Evolutionary conservation across 257 asterid genomes (phyloP), one percentile per base, ranked within the genome.

Genomic region (Capsicum chinense): DNA sequence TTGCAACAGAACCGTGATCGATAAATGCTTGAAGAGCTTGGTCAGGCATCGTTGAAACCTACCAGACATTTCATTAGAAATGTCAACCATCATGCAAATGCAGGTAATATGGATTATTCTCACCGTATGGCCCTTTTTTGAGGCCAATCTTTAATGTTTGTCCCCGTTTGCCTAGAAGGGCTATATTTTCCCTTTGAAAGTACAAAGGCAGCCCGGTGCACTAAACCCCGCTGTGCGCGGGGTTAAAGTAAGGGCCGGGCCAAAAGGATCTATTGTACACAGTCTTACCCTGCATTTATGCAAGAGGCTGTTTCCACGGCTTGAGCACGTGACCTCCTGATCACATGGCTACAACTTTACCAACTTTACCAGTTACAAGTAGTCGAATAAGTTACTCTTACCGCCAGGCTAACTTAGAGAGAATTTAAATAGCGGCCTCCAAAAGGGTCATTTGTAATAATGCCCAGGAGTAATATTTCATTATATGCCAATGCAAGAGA

Each of bases 1-100:
- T 93, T 88, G 91, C 95, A 83, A 97, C 98, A 0, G 90, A 68
- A 71, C 99, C 99, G 47, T 97, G 99, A 85, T 97, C 97, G 1
- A 97, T 69, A 85, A 97, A 97, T 82, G 99, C 99, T 83, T 83
- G 92, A 64, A 97, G 98, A n/a, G 99, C 99, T 89, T 95, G 99
- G 84, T 97, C 99, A 3, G 99, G 99, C 99, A 97, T 97, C 62
- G 99, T 97, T 5, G 99, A 95, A 78, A 97, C 99, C 99, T 97
- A 64, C 19, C 44, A 50, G 14, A 66, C 59, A 68, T 39, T 66
- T 69, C 6, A 56, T 48, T 67, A 69, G 19, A 68, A 50, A 26
- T 26, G 47, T 66, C 57, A 56, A 54, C 58, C 52, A 17, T 68
- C 80, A 56, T 11, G 58, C 62, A 63, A 33, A 63, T 50, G 47